These are phyloP conservation scores for Saksenaea oblongispora DNA, from an alignment of 371 early-diverging fungal species.

Conservation along the genomic window DNA sequence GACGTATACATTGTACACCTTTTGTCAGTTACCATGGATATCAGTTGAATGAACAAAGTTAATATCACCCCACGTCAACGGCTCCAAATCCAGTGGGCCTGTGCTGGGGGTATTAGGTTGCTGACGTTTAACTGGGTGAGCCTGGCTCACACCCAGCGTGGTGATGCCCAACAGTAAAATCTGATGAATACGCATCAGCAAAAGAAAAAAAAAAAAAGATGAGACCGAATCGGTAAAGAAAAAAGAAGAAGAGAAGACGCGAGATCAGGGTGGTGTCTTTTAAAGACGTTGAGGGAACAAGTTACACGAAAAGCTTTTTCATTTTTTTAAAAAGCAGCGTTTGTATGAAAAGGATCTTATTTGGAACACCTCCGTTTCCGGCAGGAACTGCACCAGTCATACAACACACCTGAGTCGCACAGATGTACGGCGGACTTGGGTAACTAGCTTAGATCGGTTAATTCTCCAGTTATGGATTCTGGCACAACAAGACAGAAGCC, in stretches of 20 bases:
- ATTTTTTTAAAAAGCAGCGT: too few species aligned
- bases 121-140: constrained; percentile 15
- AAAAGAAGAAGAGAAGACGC: neutral
- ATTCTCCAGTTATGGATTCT: neutral
- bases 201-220: neutral
- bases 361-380: neutral
- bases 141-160: neutral
- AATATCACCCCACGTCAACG: constrained; percentile 53
- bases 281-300: constrained; percentile 3
- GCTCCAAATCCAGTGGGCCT: constrained; percentile 24
- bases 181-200: neutral
- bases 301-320: neutral
- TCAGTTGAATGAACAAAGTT: constrained; percentile 57
- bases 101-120: constrained; percentile 38
- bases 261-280: constrained; percentile 20
- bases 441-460: neutral
- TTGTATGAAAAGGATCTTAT: too few species aligned
- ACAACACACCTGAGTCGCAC: neutral
- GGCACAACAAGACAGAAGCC: neutral
- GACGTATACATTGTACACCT: neutral
- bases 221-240: neutral
- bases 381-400: constrained; percentile 2
- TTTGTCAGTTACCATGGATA: constrained; percentile 31
- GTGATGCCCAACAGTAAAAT: constrained; percentile 3
- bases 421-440: neutral